Evolutionary conservation across 148 eudicot genomes (phyloP), one percentile per base, ranked within the genome.

Genomic region (Vaccinium macrocarpon): DNA sequence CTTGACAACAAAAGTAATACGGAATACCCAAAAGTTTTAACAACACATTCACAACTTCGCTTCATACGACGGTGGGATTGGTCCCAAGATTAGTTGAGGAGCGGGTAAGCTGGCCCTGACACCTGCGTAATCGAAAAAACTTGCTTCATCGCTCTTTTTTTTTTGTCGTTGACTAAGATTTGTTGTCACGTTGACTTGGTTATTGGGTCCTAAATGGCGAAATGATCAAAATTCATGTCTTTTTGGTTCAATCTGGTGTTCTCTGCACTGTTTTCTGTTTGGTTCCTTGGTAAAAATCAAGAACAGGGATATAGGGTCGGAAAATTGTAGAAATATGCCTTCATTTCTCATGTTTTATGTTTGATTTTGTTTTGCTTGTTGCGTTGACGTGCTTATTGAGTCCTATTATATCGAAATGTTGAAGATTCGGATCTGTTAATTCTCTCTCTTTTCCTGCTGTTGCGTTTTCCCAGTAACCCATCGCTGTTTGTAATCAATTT

Each of bases 161-260:
- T 53, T 72, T 35, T 66, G 19, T 75, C 12, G 35, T 50, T 16
- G 80, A 32, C 61, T 73, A 55, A 25, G 75, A 32, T 70, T 78
- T 86, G 53, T 32, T 86, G 55, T 38, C 74, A 32, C 10, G 57
- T 79, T 84, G 76, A 80, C 81, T 83, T 74, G n/a, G 51, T 74
- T 73, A 15, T 38, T 83, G 52, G 79, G 70, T 83, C 50, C 55
- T 75, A 7, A 23, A 21, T 57, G 27, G 18, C 48, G 72, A 57
- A 59, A 59, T 57, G 23, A 15, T 15, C 27, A 10, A 27, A 48
- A 21, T 50, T 77, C 59, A 14, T 11, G 51, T 42, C 23, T 9
- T 19, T 77, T 77, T 72, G 48, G 72, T 68, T 32, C 76, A 18
- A 52, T 6, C 15, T 66, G 72, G 35, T 11, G 5, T 64, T 64